Base-by-base conservation (phyloP, 164 flowering plant genomes). In the Vitis labrusca region DNA sequence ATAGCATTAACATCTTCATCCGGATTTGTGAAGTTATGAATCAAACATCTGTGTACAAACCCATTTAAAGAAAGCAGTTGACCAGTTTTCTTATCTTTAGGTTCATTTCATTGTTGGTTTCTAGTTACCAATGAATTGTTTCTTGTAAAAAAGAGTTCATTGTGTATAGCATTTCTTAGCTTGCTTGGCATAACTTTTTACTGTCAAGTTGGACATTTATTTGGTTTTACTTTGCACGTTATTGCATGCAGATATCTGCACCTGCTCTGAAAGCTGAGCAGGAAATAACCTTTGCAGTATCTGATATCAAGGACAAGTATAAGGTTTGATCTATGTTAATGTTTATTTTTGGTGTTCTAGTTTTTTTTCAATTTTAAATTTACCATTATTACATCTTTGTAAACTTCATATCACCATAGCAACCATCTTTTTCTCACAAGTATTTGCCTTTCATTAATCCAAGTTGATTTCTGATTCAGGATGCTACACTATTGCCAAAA, bases 241-340 rank as follows among this genome's bases (percentile, higher is more conserved):
- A 56, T 66, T 79, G 65, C 49, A 58, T 23, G 15, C 74, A 83
- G 92, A 47, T 78, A 59, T 80, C 74, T 64, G 63, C 65, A 27
- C 64, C 81, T 72, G 58, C 30, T 53, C 76, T 72, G 66, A 82
- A 78, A 71, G 79, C 54, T 51, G 74, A 77, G 77, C 27, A 71
- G 71, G 84, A 82, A 17, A 72, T 87, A 61, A 67, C 71, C 37
- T 77, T 91, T 77, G 79, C 86, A 66, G 76, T 52, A 23, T 82
- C 89, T 69, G 91, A 85, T 68, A 57, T 89, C 57, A 81, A 79
- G 81, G 77, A 81, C 63, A 84, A 74, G 55, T 94, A 94, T 76
- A 91, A 89, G 92, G 98, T 92, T 68, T 32, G 55, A 8, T 47
- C 16, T 2, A 54, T 64, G 47, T 47, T 13, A 2, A 54, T 64